These are phyloP conservation scores for Stephania yunnanensis DNA, from an alignment of 164 flowering plant species.

Conservation along the genomic window DNA sequence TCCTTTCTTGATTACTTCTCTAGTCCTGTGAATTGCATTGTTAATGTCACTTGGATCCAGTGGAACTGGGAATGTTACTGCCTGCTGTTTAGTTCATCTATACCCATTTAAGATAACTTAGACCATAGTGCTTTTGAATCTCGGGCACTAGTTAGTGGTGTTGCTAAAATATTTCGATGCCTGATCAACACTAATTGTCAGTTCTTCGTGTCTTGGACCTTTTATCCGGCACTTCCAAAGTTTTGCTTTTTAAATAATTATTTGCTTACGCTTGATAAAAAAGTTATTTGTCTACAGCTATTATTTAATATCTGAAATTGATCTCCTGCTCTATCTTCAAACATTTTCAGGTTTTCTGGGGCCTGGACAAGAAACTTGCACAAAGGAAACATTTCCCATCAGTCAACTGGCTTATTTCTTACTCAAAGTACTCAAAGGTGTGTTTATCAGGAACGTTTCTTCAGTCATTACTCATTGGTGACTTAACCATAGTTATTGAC, in stretches of 20 bases:
- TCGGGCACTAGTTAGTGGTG: background rate
- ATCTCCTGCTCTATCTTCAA: background rate
- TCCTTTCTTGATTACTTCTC: background rate
- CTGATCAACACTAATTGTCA: background rate
- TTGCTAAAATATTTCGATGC: background rate
- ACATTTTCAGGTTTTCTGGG: slow-evolving; percentile 89
- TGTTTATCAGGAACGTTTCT: slow-evolving; percentile 13
- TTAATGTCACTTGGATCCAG: background rate
- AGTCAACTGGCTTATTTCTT: slow-evolving; percentile 98
- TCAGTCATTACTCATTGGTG: background rate
- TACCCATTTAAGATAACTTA: no score
- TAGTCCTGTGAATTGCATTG: background rate
- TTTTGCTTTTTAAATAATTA: background rate
- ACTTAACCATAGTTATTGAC: background rate
- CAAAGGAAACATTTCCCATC: slow-evolving; percentile 99
- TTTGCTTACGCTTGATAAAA: background rate
- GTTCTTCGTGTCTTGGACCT: background rate
- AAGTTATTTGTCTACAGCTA: background rate
- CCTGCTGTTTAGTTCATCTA: background rate
- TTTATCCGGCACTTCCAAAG: background rate
- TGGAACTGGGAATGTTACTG: background rate
- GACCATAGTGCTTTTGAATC: background rate
- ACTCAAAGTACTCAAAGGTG: slow-evolving; percentile 91
- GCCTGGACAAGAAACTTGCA: slow-evolving; percentile 98
- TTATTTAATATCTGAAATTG: background rate